These are phyloP conservation scores for Aeschynomene evenia DNA, from an alignment of 306 rosid species.

Conservation along the genomic window DNA sequence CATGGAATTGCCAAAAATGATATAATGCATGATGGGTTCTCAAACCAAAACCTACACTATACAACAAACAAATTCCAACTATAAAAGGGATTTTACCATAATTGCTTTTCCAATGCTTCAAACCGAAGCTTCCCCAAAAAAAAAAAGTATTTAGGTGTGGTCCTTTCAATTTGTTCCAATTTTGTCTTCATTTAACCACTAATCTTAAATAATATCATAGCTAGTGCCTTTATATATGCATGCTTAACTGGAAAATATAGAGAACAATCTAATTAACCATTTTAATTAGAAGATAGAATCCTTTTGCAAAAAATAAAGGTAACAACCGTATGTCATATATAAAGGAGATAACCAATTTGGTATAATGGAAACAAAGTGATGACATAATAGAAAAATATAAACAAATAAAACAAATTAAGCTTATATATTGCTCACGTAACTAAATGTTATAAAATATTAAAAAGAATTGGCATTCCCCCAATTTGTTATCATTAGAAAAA, in stretches of 20 bases:
- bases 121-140: conserved; percentile 30
- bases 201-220: neutral
- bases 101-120: conserved; percentile 27
- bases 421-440: neutral
- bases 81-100: conserved; percentile 23
- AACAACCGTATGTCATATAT: neutral
- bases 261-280: neutral
- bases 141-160: conserved; percentile 8
- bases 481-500: neutral
- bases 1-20: neutral
- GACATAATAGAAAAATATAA: neutral
- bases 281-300: neutral
- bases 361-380: conserved; percentile 1
- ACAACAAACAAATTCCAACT: conserved; percentile 24
- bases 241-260: neutral
- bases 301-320: neutral
- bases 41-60: conserved; percentile 17
- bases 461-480: neutral
- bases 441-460: conserved; percentile 2
- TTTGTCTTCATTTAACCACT: conserved; percentile 32
- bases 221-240: neutral
- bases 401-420: neutral
- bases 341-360: neutral
- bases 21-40: conserved; percentile 23
- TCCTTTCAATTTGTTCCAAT: conserved; percentile 14